These are phyloP conservation scores for Kodamaea hsintzibuensis DNA, from an alignment of 805 yeast species.

Conservation along the genomic window DNA sequence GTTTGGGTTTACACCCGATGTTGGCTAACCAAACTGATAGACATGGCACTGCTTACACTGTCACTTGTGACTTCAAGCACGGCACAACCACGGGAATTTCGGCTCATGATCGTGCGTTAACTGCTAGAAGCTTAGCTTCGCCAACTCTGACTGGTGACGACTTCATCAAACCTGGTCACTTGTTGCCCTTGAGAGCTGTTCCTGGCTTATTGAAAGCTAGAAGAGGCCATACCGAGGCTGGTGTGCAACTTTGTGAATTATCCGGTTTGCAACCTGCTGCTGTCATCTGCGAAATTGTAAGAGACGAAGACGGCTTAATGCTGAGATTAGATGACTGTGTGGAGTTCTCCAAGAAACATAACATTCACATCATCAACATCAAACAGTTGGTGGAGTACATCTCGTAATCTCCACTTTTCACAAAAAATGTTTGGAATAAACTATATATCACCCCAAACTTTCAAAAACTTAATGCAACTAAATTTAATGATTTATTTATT, in stretches of 20 bases:
- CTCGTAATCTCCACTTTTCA: neutral
- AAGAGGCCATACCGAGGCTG: constrained; percentile 97
- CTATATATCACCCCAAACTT: neutral
- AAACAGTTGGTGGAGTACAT: constrained; percentile 66
- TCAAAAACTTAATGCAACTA: neutral
- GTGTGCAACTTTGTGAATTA: constrained; percentile 79
- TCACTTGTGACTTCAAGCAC: constrained; percentile 80
- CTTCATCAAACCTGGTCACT: constrained; percentile 90
- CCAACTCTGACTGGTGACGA: constrained; percentile 56
- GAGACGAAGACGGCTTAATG: constrained; percentile 93
- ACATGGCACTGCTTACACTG: constrained; percentile 96
- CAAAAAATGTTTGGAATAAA: neutral
- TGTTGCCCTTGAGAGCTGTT: constrained; percentile 88
- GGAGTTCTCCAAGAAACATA: constrained; percentile 60
- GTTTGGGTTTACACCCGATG: constrained; percentile 79
- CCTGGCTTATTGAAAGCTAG: constrained; percentile 80
- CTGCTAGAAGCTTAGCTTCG: constrained; percentile 71
- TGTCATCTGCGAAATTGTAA: constrained; percentile 90
- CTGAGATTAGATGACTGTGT: constrained; percentile 88
- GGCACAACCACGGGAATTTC: constrained; percentile 98
- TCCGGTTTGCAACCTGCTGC: constrained; percentile 83
- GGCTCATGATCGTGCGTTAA: constrained; percentile 89
- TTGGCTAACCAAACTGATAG: constrained; percentile 62
- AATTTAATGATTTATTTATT: neutral
- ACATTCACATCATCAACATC: constrained; percentile 74